These are phyloP conservation scores for Diplodia intermedia DNA, from an alignment of 2,329 filamentous ascomycete species.

Conservation along the genomic window DNA sequence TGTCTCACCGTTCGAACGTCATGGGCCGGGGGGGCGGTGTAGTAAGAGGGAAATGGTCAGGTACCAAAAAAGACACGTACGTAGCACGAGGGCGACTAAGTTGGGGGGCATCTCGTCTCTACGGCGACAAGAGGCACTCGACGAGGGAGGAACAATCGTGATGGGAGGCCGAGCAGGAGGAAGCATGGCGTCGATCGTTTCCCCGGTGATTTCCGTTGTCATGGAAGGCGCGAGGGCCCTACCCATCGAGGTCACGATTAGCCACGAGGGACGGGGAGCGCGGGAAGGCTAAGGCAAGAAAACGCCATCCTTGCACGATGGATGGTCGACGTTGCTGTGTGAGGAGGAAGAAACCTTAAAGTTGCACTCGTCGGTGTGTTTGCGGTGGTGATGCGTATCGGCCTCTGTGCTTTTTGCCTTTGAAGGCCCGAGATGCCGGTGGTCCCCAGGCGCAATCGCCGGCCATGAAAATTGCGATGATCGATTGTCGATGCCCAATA, in stretches of 20 bases:
- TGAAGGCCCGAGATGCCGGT: neutral
- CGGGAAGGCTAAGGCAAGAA: neutral
- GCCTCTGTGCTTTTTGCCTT: neutral
- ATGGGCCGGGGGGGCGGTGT: neutral
- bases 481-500: neutral
- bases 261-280: neutral
- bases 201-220: neutral
- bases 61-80: neutral
- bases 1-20: neutral
- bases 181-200: conserved; percentile 1
- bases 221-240: too few relatives aligned
- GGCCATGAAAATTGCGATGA: neutral
- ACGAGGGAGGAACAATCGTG: neutral
- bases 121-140: neutral
- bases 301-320: neutral
- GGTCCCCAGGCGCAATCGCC: neutral
- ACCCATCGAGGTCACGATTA: neutral
- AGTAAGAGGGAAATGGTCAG: neutral
- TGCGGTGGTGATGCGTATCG: neutral
- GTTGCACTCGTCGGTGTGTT: neutral
- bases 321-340: neutral
- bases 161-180: neutral
- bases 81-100: neutral
- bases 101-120: neutral
- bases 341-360: neutral